A percentile compares a stretch with the other conserved stretches of the same genome.
Conservation (phyloP, 148 eudicot species). For the Simmondsia chinensis region DNA sequence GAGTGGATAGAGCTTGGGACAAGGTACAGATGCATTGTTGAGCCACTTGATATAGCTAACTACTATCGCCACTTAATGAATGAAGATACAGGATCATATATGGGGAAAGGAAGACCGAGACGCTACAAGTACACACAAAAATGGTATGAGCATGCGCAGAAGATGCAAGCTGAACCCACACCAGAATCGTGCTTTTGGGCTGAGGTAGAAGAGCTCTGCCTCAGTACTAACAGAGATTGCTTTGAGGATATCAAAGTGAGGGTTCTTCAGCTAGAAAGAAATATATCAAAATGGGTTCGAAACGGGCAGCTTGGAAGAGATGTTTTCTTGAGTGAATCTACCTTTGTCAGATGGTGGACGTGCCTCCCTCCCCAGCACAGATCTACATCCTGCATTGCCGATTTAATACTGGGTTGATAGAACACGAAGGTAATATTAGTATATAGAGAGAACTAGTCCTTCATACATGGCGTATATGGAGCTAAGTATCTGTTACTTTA, state of each 20-base stretch:
- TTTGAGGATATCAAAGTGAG: slow-evolving; percentile 33
- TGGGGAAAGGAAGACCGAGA: slow-evolving; percentile 56
- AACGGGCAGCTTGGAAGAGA: slow-evolving; percentile 32
- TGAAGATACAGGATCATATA: slow-evolving; percentile 79
- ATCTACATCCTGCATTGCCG: slow-evolving; percentile 36
- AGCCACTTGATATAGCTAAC: slow-evolving; percentile 87
- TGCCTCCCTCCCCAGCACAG: slow-evolving; percentile 53
- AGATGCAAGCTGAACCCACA: slow-evolving; percentile 24
- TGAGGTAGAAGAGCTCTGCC: slow-evolving; percentile 62
- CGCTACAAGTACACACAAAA: slow-evolving; percentile 61
- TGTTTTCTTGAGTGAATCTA: slow-evolving; percentile 53
- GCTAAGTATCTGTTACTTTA: no score
- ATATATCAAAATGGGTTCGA: slow-evolving; percentile 30
- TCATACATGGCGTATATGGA: no score
- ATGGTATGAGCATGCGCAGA: slow-evolving; percentile 72
- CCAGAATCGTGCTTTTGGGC: slow-evolving; percentile 90
- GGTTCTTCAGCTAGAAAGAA: slow-evolving; percentile 36
- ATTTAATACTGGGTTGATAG: slow-evolving; percentile 16
- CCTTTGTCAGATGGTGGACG: slow-evolving; percentile 82
- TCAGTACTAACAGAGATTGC: slow-evolving; percentile 13
- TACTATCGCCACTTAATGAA: slow-evolving; percentile 65
- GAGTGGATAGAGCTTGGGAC: slow-evolving; percentile 94
- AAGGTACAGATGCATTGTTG: slow-evolving; percentile 52
- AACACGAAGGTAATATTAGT: neutral
- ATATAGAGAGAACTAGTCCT: neutral